Evolutionary conservation across 768 basidiomycete genomes (phyloP).

Genomic region (Trametes coccinea): DNA sequence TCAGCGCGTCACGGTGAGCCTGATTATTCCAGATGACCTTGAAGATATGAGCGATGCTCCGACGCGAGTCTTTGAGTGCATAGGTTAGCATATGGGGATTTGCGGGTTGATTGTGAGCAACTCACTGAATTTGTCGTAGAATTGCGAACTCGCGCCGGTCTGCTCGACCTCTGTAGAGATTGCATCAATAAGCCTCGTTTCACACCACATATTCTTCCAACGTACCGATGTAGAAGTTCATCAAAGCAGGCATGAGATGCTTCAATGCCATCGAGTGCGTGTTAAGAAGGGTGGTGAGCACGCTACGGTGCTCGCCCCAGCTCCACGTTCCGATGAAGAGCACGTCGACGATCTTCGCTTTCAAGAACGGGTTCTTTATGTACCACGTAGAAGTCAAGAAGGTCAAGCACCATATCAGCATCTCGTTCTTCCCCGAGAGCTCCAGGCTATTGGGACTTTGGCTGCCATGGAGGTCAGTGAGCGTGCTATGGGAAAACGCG

Average conservation of each 20-base stretch:
- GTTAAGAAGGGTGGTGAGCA: conserved; percentile 82
- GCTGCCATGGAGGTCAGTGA: conserved; percentile 34
- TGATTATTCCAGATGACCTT: conserved; percentile 93
- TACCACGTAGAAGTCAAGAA: conserved; percentile 95
- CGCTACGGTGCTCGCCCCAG: conserved; percentile 67
- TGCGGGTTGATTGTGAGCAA: conserved; percentile 18
- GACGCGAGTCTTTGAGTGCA: conserved; percentile 42
- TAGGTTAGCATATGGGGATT: not conserved
- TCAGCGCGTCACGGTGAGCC: conserved; percentile 82
- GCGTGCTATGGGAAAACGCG: not conserved
- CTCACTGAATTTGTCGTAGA: conserved; percentile 97
- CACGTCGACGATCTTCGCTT: conserved; percentile 90
- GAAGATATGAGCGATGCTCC: conserved; percentile 85
- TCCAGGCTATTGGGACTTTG: conserved; percentile 79
- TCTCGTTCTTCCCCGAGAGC: conserved; percentile 79
- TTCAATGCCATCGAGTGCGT: conserved; percentile 82
- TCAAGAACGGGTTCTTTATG: conserved; percentile 98
- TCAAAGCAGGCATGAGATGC: conserved; percentile 87
- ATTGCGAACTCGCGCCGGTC: conserved; percentile 96
- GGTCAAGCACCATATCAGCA: conserved; percentile 84
- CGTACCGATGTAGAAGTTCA: conserved; percentile 91
- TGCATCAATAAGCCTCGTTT: not conserved
- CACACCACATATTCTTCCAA: conserved; percentile 23
- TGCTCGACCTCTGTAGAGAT: conserved; percentile 81
- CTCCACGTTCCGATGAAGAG: conserved; percentile 69